Evolutionary conservation across 2,329 filamentous ascomycete genomes (phyloP), one percentile per base, ranked within the genome.

Genomic region (Elsinoe arachidis): DNA sequence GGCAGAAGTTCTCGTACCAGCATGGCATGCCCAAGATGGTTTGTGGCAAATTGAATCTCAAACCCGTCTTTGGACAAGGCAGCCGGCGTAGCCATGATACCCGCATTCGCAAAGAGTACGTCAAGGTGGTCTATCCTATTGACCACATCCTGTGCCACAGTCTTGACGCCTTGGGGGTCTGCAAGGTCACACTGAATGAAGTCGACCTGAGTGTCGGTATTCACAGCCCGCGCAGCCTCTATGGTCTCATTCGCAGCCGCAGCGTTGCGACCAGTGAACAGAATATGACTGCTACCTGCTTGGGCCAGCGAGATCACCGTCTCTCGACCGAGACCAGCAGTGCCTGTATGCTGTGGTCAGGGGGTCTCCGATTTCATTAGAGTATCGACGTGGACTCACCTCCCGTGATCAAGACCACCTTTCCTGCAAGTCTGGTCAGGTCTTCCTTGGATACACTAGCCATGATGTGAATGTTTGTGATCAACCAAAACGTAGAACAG

Each of bases 21-120:
- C 1, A 78, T 67, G 5, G 75, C 74, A 59, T 77, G 77, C n/a
- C 75, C 77, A 58, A 79, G 66, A 65, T 78, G 73, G 61, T 79
- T 79, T 6, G 73, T 77, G 21, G 74, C 77, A 57, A 78, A 75
- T 55, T 78, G 76, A 34, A 74, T 69, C 63, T 80, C 76, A 60
- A 75, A 78, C 35, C 75, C 76, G 38, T 79, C 75, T n/a, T 69
- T 66, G 0, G 75, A 77, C 3, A 69, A 64, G n/a, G 62, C 66
- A 33, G 63, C 61, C 0, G 71, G 65, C 2, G 62, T 26, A 26
- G 60, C 64, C 63, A 73, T 73, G 58, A 77, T 68, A 41, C 75
- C 76, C 0, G 76, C 76, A 60, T 78, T 78, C 63, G 71, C 69
- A 56, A 77, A 67, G 2, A 78, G 66, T 26, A 76, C 63, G 58